Evolutionary conservation across 192 early-diverging fungal species (phyloP), one percentile per base, ranked within the genome.

Genomic region (Backusella tarrabulga): DNA sequence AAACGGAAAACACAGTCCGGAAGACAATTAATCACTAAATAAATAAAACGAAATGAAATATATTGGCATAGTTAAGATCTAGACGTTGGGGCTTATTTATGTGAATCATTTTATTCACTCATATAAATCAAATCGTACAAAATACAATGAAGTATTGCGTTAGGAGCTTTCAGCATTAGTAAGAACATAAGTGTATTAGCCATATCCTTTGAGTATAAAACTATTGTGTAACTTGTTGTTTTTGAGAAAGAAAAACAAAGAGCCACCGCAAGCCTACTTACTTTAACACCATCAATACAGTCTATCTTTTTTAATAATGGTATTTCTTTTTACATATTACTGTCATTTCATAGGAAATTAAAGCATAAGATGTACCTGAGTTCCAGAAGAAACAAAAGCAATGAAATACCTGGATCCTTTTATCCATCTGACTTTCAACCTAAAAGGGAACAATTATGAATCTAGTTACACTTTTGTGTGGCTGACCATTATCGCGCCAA

Each of bases 1-100:
- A 60, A 60, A 60, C 54, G 54, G 54, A 60, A 60, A 60, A 60
- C 54, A 60, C 54, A 60, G 54, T 60, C 54, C 21, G 54, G 54
- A 60, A 60, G 54, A 60, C 26, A 60, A 60, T 60, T 60, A 60
- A 60, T 26, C n/a, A 60, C 54, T 60, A 23, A 60, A 60, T 29
- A 26, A 63, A 63, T 12, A 63, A 54, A 54, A 54, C 3, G n/a
- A 54, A 63, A 63, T 63, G 11, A 63, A 63, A 63, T 63, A 63
- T 63, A 60, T 60, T 23, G 12, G 3, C 14, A 29, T 11, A 12
- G 29, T 63, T 29, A 26, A 63, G 23, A 29, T 63, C 26, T 63
- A 29, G 56, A 11, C 8, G 19, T 7, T 50, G 19, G 6, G 21
- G 17, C 0, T 50, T n/a, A n/a, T 50, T n/a, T n/a, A n/a, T 50